Conservation (phyloP, 768 basidiomycete species). For the Trametes cingulata region DNA sequence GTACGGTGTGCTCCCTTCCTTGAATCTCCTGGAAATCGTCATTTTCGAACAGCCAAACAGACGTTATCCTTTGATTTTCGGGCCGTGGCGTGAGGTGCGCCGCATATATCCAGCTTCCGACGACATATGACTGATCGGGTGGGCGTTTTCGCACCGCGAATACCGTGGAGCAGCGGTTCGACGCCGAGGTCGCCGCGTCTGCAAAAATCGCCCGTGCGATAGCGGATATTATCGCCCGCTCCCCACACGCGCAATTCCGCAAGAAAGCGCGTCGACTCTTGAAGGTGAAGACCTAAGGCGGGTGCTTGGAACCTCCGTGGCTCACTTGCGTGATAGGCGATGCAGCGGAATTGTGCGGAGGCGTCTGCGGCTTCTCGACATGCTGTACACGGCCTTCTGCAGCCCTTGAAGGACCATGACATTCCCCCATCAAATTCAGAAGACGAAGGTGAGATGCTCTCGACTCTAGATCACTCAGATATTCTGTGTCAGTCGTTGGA, state of each 20-base stretch:
- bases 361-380: background rate
- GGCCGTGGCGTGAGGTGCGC: slow-evolving; percentile 60
- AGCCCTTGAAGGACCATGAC: background rate
- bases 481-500: slow-evolving; percentile 17
- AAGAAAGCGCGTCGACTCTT: slow-evolving; percentile 45
- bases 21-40: slow-evolving; percentile 6
- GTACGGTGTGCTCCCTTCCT: slow-evolving; percentile 46
- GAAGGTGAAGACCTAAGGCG: no score
- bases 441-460: background rate
- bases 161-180: slow-evolving; percentile 49
- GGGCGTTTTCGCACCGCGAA: background rate
- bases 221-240: slow-evolving; percentile 51
- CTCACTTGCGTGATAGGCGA: background rate
- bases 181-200: slow-evolving; percentile 51
- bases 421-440: background rate
- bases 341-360: background rate
- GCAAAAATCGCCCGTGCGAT: slow-evolving; percentile 52
- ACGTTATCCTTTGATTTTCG: slow-evolving; percentile 79
- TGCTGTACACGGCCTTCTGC: background rate
- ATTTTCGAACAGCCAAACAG: slow-evolving; percentile 36
- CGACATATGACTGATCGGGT: background rate
- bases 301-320: no score
- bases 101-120: slow-evolving; percentile 19
- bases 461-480: background rate
- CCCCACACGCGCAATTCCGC: slow-evolving; percentile 49